Conservation (phyloP, 352 stramenopile species). For the Globisporangium perplexum region DNA sequence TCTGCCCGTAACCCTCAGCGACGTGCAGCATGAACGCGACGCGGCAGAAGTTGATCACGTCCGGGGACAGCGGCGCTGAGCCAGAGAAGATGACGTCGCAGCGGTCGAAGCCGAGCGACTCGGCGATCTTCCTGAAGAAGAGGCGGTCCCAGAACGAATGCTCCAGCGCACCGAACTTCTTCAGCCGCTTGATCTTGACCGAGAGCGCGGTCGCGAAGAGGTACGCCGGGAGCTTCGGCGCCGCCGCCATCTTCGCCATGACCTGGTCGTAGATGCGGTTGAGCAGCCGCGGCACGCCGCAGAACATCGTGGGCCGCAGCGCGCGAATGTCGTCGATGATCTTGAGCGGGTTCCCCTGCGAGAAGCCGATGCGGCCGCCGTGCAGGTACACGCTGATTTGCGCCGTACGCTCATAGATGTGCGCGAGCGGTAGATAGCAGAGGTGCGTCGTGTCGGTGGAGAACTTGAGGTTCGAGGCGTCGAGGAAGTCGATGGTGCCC, state of each 20-base stretch:
- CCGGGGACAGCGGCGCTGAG: slow-evolving; percentile 89
- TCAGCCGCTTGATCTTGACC: slow-evolving; percentile 45
- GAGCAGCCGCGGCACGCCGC: slow-evolving; percentile 91
- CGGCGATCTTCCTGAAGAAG: slow-evolving; percentile 93
- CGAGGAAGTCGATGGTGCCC: slow-evolving; percentile 25
- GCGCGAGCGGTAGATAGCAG: slow-evolving; percentile 94
- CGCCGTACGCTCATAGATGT: slow-evolving; percentile 93
- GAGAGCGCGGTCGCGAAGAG: slow-evolving; percentile 82
- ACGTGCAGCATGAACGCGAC: slow-evolving; percentile 85
- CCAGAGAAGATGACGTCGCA: slow-evolving; percentile 91
- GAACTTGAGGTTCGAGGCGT: slow-evolving; percentile 25
- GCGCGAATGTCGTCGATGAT: slow-evolving; percentile 91
- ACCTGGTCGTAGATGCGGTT: slow-evolving; percentile 97
- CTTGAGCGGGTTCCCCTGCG: slow-evolving; percentile 80
- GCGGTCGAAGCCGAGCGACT: slow-evolving; percentile 79
- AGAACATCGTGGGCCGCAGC: slow-evolving; percentile 90
- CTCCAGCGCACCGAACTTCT: slow-evolving; percentile 43
- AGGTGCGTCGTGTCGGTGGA: slow-evolving; percentile 85
- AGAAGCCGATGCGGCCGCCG: slow-evolving; percentile 91
- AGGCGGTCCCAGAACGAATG: slow-evolving; percentile 91
- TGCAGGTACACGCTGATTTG: slow-evolving; percentile 49
- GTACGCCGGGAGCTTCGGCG: slow-evolving; percentile 71
- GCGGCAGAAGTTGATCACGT: slow-evolving; percentile 94
- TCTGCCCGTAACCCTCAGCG: slow-evolving; percentile 95
- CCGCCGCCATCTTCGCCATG: slow-evolving; percentile 55